Percentiles rank a stretch among this genome's conserved stretches.
Evolutionary conservation across 331 rosid species (phyloP).

Genomic region (Erythrophleum ivorense): DNA sequence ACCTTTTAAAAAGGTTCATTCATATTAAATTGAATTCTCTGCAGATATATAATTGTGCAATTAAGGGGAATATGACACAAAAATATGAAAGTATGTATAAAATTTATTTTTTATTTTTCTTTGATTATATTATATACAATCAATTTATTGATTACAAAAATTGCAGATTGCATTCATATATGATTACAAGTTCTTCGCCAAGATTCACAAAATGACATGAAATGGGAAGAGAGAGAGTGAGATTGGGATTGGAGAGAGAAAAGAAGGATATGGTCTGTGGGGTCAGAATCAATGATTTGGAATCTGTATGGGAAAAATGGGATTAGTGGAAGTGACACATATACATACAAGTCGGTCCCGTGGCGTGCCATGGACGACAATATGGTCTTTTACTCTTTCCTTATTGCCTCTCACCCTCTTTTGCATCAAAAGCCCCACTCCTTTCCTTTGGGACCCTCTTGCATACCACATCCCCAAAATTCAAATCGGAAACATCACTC

Average conservation of each 20-base stretch:
- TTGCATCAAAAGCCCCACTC: constrained; percentile 51
- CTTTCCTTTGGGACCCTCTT: constrained; percentile 40
- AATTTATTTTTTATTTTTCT: too few species aligned
- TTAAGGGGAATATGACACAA: too few species aligned
- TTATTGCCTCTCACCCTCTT: not conserved
- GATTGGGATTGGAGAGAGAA: constrained; percentile 50
- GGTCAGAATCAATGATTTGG: constrained; percentile 63
- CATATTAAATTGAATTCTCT: not conserved
- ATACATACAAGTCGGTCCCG: constrained; percentile 40
- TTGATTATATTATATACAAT: too few species aligned
- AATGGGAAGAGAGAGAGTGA: constrained; percentile 24
- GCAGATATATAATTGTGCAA: too few species aligned
- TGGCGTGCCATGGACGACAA: constrained; percentile 78
- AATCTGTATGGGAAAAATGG: constrained; percentile 36
- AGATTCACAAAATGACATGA: constrained; percentile 49
- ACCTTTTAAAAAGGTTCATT: constrained; percentile 47
- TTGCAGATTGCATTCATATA: too few species aligned
- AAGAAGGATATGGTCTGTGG: constrained; percentile 46
- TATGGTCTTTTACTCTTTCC: constrained; percentile 38
- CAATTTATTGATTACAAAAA: too few species aligned
- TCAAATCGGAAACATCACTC: not conserved
- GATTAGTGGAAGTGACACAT: constrained; percentile 37
- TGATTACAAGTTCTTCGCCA: constrained; percentile 27
- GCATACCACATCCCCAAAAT: not conserved
- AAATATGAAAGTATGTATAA: too few species aligned